Conservation (phyloP, 2,329 filamentous ascomycete species). For the Apiospora rasikravindrae region DNA sequence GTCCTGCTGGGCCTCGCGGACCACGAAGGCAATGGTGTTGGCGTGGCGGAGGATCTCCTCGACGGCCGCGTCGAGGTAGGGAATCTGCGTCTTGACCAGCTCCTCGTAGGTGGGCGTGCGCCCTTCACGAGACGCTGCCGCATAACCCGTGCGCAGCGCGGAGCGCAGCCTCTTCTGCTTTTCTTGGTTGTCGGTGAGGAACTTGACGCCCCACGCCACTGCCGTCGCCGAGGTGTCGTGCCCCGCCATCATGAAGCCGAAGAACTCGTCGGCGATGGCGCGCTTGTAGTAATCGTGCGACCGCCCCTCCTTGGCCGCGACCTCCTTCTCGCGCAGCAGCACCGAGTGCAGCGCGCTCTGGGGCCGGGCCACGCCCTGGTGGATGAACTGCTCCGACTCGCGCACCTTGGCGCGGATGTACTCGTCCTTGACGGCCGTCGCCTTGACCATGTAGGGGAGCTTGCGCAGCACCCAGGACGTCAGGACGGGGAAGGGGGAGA, state of each 20-base stretch:
- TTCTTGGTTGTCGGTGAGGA: slow-evolving; percentile 31
- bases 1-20: slow-evolving; percentile 34
- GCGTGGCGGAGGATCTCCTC: slow-evolving; percentile 39
- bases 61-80: slow-evolving; percentile 40
- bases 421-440: slow-evolving; percentile 4
- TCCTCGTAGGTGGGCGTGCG: slow-evolving; percentile 33
- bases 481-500: slow-evolving; percentile 11
- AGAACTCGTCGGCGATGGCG: slow-evolving; percentile 35
- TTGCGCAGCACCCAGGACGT: slow-evolving; percentile 17
- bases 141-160: slow-evolving; percentile 26
- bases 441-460: slow-evolving; percentile 14
- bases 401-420: slow-evolving; percentile 7
- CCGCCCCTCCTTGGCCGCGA: slow-evolving; percentile 35
- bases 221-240: slow-evolving; percentile 41
- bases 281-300: slow-evolving; percentile 31
- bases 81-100: slow-evolving; percentile 30
- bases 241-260: slow-evolving; percentile 40
- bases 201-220: slow-evolving; percentile 37
- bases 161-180: slow-evolving; percentile 36
- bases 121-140: slow-evolving; percentile 26
- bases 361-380: slow-evolving; percentile 27
- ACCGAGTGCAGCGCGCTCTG: slow-evolving; percentile 41
- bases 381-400: slow-evolving; percentile 26
- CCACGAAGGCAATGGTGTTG: slow-evolving; percentile 30
- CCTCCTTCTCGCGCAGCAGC: slow-evolving; percentile 38